Percentiles rank a stretch among this genome's conserved stretches.
These are phyloP conservation scores for Tetragonia tetragonoides DNA, from an alignment of 148 eudicot species.

Conservation along the genomic window DNA sequence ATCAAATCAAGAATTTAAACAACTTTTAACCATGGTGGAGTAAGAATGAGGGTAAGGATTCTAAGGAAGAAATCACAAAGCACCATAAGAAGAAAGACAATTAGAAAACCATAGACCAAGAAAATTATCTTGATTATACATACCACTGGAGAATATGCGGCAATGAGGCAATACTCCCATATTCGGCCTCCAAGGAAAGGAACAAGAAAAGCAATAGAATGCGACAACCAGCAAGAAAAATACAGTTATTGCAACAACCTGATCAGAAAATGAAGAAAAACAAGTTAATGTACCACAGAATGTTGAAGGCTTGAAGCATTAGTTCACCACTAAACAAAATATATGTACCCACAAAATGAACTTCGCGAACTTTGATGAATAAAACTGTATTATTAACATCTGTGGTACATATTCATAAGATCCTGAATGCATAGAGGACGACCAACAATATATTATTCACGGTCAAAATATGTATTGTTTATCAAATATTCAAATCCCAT, in stretches of 20 bases:
- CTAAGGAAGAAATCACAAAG: neutral
- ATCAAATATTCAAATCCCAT: neutral
- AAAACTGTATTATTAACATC: neutral
- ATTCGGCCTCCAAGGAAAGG: constrained; percentile 90
- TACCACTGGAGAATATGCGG: constrained; percentile 90
- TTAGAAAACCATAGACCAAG: neutral
- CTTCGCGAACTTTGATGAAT: neutral
- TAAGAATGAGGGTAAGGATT: no score
- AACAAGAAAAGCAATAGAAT: constrained; percentile 91
- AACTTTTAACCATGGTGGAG: neutral
- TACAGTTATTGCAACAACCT: constrained; percentile 97
- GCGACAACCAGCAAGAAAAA: constrained; percentile 90
- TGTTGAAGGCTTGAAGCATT: neutral
- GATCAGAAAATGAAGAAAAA: constrained; percentile 15
- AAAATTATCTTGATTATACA: constrained; percentile 24
- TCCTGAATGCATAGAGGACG: neutral
- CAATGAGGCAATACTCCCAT: constrained; percentile 72
- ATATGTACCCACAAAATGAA: neutral
- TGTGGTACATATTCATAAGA: neutral
- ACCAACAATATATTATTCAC: neutral
- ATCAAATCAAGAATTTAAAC: neutral
- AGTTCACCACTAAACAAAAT: neutral
- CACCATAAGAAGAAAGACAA: neutral
- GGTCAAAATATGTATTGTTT: neutral
- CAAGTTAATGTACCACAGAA: constrained; percentile 10